These are phyloP conservation scores for Curvularia sp. DNA, from an alignment of 2,329 filamentous ascomycete genomes.

Conservation along the genomic window DNA sequence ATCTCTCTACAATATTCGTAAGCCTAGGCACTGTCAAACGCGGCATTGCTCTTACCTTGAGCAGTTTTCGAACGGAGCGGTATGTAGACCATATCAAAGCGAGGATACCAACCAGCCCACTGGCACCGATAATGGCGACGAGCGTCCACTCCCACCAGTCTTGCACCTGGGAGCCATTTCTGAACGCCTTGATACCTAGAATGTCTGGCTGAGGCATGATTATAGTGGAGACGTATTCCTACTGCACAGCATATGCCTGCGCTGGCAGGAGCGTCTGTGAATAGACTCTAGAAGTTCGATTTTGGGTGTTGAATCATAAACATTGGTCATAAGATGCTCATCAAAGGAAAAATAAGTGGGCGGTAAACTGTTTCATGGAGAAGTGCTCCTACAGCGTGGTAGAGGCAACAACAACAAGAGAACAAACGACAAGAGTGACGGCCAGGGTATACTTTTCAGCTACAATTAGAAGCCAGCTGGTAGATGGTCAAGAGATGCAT, in stretches of 20 bases:
- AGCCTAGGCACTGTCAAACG: constrained; percentile 8
- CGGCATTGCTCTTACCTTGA: constrained; percentile 30
- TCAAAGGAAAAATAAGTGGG: background rate
- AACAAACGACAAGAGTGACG: constrained; percentile 6
- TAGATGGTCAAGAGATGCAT: constrained; percentile 25
- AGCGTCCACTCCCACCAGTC: constrained; percentile 47
- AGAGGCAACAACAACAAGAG: constrained; percentile 10
- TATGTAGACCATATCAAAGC: constrained; percentile 38
- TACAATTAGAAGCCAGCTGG: constrained; percentile 21
- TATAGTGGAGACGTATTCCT: background rate
- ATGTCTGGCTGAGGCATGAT: constrained; percentile 27
- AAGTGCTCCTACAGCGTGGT: constrained; percentile 12
- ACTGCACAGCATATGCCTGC: background rate
- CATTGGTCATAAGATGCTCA: constrained; percentile 5
- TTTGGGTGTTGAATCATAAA: background rate
- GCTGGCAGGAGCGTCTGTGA: background rate
- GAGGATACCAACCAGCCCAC: constrained; percentile 36
- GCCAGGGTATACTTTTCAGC: constrained; percentile 25
- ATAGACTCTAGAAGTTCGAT: background rate
- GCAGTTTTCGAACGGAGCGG: constrained; percentile 25
- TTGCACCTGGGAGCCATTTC: constrained; percentile 26
- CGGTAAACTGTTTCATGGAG: constrained; percentile 30
- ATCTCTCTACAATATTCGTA: constrained; percentile 24
- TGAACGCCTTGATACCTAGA: constrained; percentile 42
- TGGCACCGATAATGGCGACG: constrained; percentile 41